These are phyloP conservation scores for Yarrowia sp. DNA, from an alignment of 805 yeast genomes.

Conservation along the genomic window DNA sequence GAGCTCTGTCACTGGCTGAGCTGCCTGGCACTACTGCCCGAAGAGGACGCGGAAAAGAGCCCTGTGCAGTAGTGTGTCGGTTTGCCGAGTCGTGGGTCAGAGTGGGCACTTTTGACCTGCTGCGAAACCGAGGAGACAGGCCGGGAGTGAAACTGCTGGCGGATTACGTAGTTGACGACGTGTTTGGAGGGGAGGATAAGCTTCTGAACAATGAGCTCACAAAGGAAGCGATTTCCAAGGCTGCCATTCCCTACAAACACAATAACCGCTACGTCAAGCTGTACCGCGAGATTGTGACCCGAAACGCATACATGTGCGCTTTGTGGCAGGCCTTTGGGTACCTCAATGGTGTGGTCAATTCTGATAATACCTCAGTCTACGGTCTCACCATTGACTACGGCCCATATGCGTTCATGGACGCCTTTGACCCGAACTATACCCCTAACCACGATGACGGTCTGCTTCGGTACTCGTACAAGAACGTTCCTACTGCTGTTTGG, in stretches of 20 bases:
- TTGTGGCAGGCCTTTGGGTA: conserved; percentile 92
- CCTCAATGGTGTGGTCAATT: conserved; percentile 90
- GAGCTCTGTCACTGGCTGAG: conserved; percentile 76
- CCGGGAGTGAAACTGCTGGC: conserved; percentile 66
- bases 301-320: conserved; percentile 81
- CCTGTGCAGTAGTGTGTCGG: conserved; percentile 84
- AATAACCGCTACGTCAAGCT: conserved; percentile 71
- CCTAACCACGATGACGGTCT: conserved; percentile 88
- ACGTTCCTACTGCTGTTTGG: conserved; percentile 87
- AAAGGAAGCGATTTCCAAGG: conserved; percentile 31
- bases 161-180: conserved; percentile 73
- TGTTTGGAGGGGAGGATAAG: conserved; percentile 56
- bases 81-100: conserved; percentile 88
- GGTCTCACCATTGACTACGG: conserved; percentile 94
- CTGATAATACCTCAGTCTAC: conserved; percentile 89
- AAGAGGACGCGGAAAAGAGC: conserved; percentile 69
- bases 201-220: conserved; percentile 43
- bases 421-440: conserved; percentile 78
- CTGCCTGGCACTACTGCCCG: conserved; percentile 81
- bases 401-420: conserved; percentile 90
- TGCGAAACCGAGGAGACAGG: conserved; percentile 74
- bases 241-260: conserved; percentile 47
- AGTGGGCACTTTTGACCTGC: conserved; percentile 85
- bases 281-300: conserved; percentile 70
- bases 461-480: conserved; percentile 76